Base-by-base conservation (phyloP, 768 basidiomycete species). In the Suillus bovinus region DNA sequence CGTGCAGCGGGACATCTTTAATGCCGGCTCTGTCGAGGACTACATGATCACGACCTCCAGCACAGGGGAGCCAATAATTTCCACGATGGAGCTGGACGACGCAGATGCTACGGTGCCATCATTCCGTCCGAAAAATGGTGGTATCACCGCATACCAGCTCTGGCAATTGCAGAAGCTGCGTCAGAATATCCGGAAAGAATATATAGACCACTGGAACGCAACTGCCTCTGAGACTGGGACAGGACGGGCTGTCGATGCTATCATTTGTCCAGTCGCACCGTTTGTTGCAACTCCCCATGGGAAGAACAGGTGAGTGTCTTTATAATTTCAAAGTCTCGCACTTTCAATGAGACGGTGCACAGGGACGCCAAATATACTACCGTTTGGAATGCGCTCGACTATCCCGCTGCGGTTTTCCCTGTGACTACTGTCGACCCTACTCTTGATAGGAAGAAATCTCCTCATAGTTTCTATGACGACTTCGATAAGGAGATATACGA, bases 351-450 rank as follows among this genome's bases (percentile, higher is more conserved):
- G 20, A 24, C 20, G n/a, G 39, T 34, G 6, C 3, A 2, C 55
- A 88, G 87, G 22, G 71, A 71, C 61, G 76, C 77, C 13, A 67
- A 73, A 52, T 91, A 88, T 67, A 90, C 90, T 0, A 77, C 74
- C n/a, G 74, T 86, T 38, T 89, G 85, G 83, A 93, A 88, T 66
- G 70, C 80, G 13, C 79, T 87, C n/a, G 91, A 93, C 68, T 91
- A 86, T 64, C 72, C 86, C 0, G 78, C 84, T 1, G 74, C 84
- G 9, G 75, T 84, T 14, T 80, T 93, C 31, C 33, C 33, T 34
- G 88, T 90, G 22, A 81, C 87, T 0, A 78, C 68, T 42, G 86
- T 90, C 10, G 81, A 90, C 69, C 81, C 79, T 2, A 49, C 59
- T 9, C 54, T 87, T 9, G 91, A 93, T 65, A 70, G 68, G 6